A percentile compares a stretch with the other conserved stretches of the same genome.
Conservation (phyloP, 2,329 filamentous ascomycete species). For the Phyllosticta ampelicida region DNA sequence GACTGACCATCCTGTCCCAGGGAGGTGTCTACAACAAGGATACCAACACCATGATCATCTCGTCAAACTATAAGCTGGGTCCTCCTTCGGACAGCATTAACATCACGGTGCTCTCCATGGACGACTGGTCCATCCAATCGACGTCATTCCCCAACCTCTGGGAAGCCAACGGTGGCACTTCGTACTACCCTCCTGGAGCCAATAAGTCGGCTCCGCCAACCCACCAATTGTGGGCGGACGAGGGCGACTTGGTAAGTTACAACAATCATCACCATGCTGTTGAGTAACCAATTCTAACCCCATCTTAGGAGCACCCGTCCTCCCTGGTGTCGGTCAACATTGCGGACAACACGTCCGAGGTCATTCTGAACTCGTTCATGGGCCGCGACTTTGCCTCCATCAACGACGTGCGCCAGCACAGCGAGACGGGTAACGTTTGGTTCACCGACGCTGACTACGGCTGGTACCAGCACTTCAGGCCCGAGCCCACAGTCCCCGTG, state of each 20-base stretch:
- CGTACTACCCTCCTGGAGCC: slow-evolving; percentile 23
- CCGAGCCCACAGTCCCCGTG: slow-evolving; percentile 21
- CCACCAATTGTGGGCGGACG: slow-evolving; percentile 24
- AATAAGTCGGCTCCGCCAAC: slow-evolving; percentile 17
- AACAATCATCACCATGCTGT: slow-evolving; percentile 14
- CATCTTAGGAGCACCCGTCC: slow-evolving; percentile 27
- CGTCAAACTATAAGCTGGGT: slow-evolving; percentile 24
- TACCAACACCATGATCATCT: slow-evolving; percentile 32
- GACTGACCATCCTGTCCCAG: neutral
- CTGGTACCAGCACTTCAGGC: slow-evolving; percentile 20
- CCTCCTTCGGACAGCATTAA: slow-evolving; percentile 24
- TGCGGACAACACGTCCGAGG: slow-evolving; percentile 30
- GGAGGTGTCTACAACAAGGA: slow-evolving; percentile 23
- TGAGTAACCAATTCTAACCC: neutral
- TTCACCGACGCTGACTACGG: slow-evolving; percentile 37
- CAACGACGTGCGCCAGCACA: slow-evolving; percentile 34
- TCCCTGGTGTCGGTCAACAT: slow-evolving; percentile 36
- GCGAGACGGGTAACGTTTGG: slow-evolving; percentile 37
- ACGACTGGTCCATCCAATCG: slow-evolving; percentile 28
- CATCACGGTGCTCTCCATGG: slow-evolving; percentile 29
- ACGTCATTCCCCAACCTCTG: slow-evolving; percentile 29
- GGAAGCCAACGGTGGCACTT: slow-evolving; percentile 28
- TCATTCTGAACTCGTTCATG: slow-evolving; percentile 37
- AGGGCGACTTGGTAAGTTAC: slow-evolving; percentile 21
- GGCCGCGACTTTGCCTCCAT: slow-evolving; percentile 36